These are phyloP conservation scores for Pseudogymnoascus sp. DNA, from an alignment of 2,329 filamentous ascomycete genomes.

Conservation along the genomic window DNA sequence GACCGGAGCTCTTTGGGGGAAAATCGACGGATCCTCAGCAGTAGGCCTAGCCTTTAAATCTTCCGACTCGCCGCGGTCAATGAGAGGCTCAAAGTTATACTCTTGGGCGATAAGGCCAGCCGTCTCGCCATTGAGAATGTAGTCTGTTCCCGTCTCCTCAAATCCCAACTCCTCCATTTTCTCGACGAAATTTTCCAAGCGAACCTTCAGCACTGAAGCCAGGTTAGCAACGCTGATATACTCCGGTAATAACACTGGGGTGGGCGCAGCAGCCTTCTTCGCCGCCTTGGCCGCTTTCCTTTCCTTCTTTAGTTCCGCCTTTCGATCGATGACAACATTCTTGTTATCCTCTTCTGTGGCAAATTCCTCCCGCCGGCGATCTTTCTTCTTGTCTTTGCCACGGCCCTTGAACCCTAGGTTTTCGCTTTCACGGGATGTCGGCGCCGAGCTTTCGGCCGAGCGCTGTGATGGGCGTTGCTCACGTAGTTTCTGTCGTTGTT, in stretches of 20 bases:
- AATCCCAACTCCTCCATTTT: conserved; percentile 84
- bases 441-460: neutral
- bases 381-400: conserved; percentile 7
- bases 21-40: conserved; percentile 55
- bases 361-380: conserved; percentile 22
- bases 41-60: conserved; percentile 66
- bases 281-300: conserved; percentile 34
- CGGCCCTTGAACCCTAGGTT: neutral
- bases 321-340: conserved; percentile 21
- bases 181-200: conserved; percentile 59
- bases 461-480: neutral
- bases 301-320: conserved; percentile 34
- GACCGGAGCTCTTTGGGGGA: conserved; percentile 77
- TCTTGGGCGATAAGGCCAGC: conserved; percentile 85
- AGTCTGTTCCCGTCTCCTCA: conserved; percentile 72
- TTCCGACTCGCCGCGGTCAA: conserved; percentile 55
- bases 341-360: conserved; percentile 24
- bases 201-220: conserved; percentile 64
- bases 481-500: neutral
- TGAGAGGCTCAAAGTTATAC: conserved; percentile 81
- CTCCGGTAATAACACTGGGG: conserved; percentile 71
- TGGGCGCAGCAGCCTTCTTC: conserved; percentile 33
- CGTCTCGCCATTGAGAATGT: conserved; percentile 83
- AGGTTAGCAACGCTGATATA: conserved; percentile 85
- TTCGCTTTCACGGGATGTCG: neutral